Evolutionary conservation across 2,329 filamentous ascomycete species (phyloP).

Genomic region (Aspergillus luchuensis): DNA sequence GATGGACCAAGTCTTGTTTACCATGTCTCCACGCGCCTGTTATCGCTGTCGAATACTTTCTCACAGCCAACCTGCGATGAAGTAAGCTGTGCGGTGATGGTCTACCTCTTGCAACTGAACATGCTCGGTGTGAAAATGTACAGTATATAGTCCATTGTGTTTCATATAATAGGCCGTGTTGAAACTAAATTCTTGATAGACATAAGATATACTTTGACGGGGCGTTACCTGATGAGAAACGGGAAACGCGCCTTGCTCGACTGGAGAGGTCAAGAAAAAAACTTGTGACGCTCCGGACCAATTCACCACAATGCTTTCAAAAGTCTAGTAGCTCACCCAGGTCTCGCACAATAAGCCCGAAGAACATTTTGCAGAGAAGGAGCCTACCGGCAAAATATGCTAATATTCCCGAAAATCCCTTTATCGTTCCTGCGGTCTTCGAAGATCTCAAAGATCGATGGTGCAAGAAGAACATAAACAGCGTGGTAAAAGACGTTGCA

Average conservation of each 20-base stretch:
- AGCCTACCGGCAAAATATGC: conserved; percentile 30
- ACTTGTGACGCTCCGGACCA: conserved; percentile 54
- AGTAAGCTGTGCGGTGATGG: conserved; percentile 60
- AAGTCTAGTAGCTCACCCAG: conserved; percentile 10
- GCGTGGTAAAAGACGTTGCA: conserved; percentile 16
- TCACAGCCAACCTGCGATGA: conserved; percentile 63
- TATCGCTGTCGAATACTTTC: conserved; percentile 38
- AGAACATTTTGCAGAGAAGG: conserved; percentile 31
- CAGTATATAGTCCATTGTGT: conserved; percentile 54
- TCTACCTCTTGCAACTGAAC: conserved; percentile 65
- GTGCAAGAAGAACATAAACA: conserved; percentile 30
- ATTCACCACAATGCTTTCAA: conserved; percentile 33
- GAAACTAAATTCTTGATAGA: conserved; percentile 42
- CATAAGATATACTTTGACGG: conserved; percentile 83
- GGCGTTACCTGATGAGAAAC: conserved; percentile 70
- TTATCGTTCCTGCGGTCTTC: conserved; percentile 75
- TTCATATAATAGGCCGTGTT: conserved; percentile 12
- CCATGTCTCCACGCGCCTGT: conserved; percentile 64
- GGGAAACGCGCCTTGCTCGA: conserved; percentile 61
- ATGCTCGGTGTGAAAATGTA: conserved; percentile 64
- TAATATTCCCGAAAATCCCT: conserved; percentile 59
- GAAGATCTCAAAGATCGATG: conserved; percentile 64
- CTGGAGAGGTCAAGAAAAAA: conserved; percentile 60
- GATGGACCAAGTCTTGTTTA: conserved; percentile 82
- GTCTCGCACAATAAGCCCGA: conserved; percentile 16